A percentile compares a stretch with the other conserved stretches of the same genome.
Evolutionary conservation across 2,329 filamentous ascomycete genomes (phyloP).

Genomic region (Tolypocladium nubicola): DNA sequence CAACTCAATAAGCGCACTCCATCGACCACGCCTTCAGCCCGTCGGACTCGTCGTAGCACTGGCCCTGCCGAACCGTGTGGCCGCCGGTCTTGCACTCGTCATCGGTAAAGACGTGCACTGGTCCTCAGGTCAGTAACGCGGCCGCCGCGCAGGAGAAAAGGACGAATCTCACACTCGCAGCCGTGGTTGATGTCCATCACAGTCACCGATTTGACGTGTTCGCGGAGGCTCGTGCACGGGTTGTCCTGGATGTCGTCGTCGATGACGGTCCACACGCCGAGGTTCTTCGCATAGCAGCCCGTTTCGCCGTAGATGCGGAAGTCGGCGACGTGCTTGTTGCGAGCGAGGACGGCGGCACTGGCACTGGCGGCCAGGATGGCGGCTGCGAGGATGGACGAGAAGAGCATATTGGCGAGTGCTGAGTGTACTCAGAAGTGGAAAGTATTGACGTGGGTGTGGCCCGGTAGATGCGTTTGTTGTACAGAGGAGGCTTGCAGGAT

Average conservation of each 20-base stretch:
- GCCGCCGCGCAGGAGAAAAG: not conserved
- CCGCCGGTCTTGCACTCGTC: slow-evolving; percentile 1
- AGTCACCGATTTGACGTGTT: slow-evolving; percentile 6
- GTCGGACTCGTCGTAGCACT: not conserved
- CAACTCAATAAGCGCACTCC: slow-evolving; percentile 2
- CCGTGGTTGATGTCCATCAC: slow-evolving; percentile 6
- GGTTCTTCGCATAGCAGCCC: slow-evolving; percentile 10
- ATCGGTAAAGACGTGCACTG: slow-evolving; percentile 8
- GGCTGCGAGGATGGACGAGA: slow-evolving; percentile 3
- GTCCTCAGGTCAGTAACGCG: not conserved
- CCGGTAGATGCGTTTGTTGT: not conserved
- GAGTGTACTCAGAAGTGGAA: not conserved
- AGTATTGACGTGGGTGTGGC: not conserved
- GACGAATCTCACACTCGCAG: slow-evolving; percentile 8
- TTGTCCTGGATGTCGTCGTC: slow-evolving; percentile 9
- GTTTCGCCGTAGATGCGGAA: slow-evolving; percentile 11
- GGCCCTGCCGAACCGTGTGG: not conserved
- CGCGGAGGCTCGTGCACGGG: slow-evolving; percentile 9
- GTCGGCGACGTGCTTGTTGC: slow-evolving; percentile 13
- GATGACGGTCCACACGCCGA: slow-evolving; percentile 15
- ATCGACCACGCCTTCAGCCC: slow-evolving; percentile 6
- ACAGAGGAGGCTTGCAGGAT: not conserved
- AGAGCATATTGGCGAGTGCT: slow-evolving; percentile 6
- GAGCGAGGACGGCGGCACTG: slow-evolving; percentile 7
- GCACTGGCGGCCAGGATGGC: slow-evolving; percentile 6